A percentile compares a stretch with the other conserved stretches of the same genome.
phyloP scores from a whole-genome alignment of 495 filamentous ascomycete species.

The Podospora appendiculata region DNA sequence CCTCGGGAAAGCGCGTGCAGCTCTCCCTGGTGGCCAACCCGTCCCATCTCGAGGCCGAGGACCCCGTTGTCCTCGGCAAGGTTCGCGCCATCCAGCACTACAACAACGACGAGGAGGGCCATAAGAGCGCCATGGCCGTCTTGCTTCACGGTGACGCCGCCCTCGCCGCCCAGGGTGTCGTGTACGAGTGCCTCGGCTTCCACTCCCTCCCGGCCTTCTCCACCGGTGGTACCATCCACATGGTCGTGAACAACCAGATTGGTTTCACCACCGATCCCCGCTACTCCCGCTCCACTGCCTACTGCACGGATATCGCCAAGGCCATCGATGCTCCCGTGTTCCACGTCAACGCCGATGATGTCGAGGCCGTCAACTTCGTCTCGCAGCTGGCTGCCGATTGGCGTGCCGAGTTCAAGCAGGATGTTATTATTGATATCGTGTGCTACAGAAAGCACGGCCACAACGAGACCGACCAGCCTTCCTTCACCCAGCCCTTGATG shows the following conservation, averaged over 20 bases:
- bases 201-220: constrained; percentile 91
- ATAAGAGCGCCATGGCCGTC: constrained; percentile 87
- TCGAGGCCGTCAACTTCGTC: constrained; percentile 96
- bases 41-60: constrained; percentile 96
- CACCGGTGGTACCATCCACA: constrained; percentile 93
- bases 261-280: constrained; percentile 99
- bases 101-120: constrained; percentile 88
- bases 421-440: constrained; percentile 95
- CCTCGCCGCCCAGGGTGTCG: constrained; percentile 91
- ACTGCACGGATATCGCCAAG: constrained; percentile 99
- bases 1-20: constrained; percentile 97
- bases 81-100: constrained; percentile 97
- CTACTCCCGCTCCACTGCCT: constrained; percentile 92
- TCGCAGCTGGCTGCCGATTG: constrained; percentile 95
- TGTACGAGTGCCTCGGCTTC: constrained; percentile 98
- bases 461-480: constrained; percentile 99
- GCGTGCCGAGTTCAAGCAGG: constrained; percentile 94
- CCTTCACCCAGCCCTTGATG: constrained; percentile 99
- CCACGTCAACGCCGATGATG: constrained; percentile 98
- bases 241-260: constrained; percentile 99
- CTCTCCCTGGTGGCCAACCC: constrained; percentile 97
- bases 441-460: constrained; percentile 99
- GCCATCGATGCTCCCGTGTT: constrained; percentile 96
- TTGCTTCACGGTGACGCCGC: constrained; percentile 95
- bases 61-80: constrained; percentile 96